phyloP scores from a whole-genome alignment of 2,329 filamentous ascomycete genomes.

The Sarocladiaceae sp. region DNA sequence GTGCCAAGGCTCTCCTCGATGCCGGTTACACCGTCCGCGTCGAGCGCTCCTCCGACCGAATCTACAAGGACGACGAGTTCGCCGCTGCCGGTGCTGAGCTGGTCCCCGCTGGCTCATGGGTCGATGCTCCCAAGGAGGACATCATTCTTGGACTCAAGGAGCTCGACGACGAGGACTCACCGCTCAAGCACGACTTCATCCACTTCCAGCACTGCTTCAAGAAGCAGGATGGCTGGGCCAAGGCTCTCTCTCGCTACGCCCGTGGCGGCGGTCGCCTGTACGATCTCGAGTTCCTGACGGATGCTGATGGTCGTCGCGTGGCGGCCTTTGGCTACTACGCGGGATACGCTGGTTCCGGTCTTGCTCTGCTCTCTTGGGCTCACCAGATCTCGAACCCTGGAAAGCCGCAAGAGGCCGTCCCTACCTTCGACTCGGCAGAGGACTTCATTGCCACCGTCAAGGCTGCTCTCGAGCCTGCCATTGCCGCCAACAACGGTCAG shows the following conservation, averaged over 20 bases:
- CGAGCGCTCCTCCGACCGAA: conserved; percentile 58
- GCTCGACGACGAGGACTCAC: conserved; percentile 22
- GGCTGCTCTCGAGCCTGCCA: conserved; percentile 4
- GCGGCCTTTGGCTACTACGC: conserved; percentile 70
- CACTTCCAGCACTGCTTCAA: conserved; percentile 9
- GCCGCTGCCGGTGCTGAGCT: conserved; percentile 55
- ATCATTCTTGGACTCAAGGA: conserved; percentile 75
- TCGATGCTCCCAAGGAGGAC: conserved; percentile 58
- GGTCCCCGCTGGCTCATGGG: conserved; percentile 62
- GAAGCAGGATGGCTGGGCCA: background rate
- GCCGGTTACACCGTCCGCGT: conserved; percentile 63
- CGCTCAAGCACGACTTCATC: conserved; percentile 63
- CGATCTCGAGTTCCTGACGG: conserved; percentile 70
- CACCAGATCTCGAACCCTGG: conserved; percentile 10
- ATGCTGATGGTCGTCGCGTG: conserved; percentile 64
- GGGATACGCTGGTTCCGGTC: conserved; percentile 64
- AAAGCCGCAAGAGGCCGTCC: conserved; percentile 3
- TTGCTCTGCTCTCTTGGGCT: conserved; percentile 75
- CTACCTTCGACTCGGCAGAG: conserved; percentile 6
- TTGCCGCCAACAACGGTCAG: conserved; percentile 38
- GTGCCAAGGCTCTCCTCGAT: conserved; percentile 45
- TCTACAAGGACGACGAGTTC: conserved; percentile 57
- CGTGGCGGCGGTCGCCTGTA: conserved; percentile 60
- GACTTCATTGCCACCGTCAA: conserved; percentile 8
- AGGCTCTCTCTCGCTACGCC: conserved; percentile 9